Evolutionary conservation across 768 basidiomycete genomes (phyloP).

Genomic region (Trametes meyenii): DNA sequence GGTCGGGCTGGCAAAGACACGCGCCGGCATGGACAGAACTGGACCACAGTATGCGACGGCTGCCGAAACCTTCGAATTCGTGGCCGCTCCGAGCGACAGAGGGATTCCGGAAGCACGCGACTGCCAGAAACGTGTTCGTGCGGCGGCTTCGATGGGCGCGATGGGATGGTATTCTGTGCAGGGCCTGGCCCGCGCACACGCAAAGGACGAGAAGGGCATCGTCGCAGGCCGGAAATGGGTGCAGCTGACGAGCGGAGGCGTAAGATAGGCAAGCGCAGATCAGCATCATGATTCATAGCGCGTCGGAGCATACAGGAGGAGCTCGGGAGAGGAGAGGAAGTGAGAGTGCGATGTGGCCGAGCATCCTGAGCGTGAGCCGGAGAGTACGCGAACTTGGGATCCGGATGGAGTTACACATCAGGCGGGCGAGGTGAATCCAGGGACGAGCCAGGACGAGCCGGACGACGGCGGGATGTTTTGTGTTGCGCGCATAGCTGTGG

Average conservation of each 20-base stretch:
- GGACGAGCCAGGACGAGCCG: neutral
- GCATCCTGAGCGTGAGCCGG: neutral
- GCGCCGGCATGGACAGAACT: constrained; percentile 8
- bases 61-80: constrained; percentile 12
- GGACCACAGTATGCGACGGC: constrained; percentile 10
- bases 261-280: constrained; percentile 18
- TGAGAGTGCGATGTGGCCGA: neutral
- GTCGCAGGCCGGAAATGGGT: constrained; percentile 1
- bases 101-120: constrained; percentile 8
- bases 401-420: constrained; percentile 8
- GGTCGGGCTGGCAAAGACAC: neutral
- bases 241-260: neutral
- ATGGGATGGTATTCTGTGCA: constrained; percentile 2
- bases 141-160: constrained; percentile 1
- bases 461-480: neutral
- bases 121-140: constrained; percentile 3
- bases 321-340: constrained; percentile 7
- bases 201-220: constrained; percentile 7
- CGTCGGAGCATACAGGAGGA: constrained; percentile 4
- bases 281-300: constrained; percentile 15
- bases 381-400: neutral
- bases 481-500: neutral
- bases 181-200: constrained; percentile 8
- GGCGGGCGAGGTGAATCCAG: constrained; percentile 7
- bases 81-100: constrained; percentile 6